A percentile compares a stretch with the other conserved stretches of the same genome.
These are phyloP conservation scores for Echites panduratus DNA, from an alignment of 257 asterid genomes.

Conservation along the genomic window DNA sequence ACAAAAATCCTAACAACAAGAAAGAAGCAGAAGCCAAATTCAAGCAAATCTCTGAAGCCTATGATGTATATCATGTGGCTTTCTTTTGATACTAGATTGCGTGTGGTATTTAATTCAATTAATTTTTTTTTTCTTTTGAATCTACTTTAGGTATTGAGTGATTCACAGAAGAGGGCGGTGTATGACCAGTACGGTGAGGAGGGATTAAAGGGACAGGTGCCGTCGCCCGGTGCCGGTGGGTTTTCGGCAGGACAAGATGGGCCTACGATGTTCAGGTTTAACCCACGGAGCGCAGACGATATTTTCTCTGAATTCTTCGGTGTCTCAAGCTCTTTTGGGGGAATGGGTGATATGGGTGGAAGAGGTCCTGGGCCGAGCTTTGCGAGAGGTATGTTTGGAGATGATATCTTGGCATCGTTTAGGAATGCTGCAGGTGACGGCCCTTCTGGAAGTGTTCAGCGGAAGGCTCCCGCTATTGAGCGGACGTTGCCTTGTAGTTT, in stretches of 20 bases:
- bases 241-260: slow-evolving; percentile 32
- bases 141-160: slow-evolving; percentile 50
- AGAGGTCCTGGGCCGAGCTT: slow-evolving; percentile 34
- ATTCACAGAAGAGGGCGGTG: slow-evolving; percentile 58
- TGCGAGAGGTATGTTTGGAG: slow-evolving; percentile 40
- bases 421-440: slow-evolving; percentile 40
- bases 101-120: not conserved
- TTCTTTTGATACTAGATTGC: not conserved
- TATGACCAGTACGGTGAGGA: slow-evolving; percentile 68
- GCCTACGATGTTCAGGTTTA: slow-evolving; percentile 34
- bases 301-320: slow-evolving; percentile 55
- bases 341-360: slow-evolving; percentile 54
- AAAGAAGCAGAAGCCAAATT: slow-evolving; percentile 64
- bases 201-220: slow-evolving; percentile 59
- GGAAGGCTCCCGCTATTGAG: slow-evolving; percentile 57
- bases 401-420: slow-evolving; percentile 42
- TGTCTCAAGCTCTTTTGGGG: slow-evolving; percentile 39
- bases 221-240: slow-evolving; percentile 46
- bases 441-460: slow-evolving; percentile 22
- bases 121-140: not conserved
- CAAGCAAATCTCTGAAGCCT: slow-evolving; percentile 70
- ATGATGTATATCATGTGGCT: slow-evolving; percentile 36
- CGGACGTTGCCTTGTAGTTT: slow-evolving; percentile 50
- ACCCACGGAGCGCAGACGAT: slow-evolving; percentile 58
- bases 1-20: slow-evolving; percentile 60